Base-by-base conservation (phyloP, 1,284 basidiomycete genomes). In the Ustilago vetiveriae region DNA sequence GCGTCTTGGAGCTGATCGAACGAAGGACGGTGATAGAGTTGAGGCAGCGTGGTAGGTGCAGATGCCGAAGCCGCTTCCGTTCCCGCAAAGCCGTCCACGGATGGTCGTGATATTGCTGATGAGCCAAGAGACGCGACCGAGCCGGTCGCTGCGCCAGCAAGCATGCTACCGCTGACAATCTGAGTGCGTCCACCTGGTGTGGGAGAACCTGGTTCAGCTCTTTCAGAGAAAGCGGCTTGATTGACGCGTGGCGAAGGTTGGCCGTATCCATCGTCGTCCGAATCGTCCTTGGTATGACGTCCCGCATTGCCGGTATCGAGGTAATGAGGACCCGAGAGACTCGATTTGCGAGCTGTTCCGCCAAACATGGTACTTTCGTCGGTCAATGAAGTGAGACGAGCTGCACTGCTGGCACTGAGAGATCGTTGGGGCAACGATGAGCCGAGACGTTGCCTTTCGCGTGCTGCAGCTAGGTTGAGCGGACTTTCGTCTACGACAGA, bases 191-290 rank as follows among this genome's bases (percentile, higher is more conserved):
- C 42, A 6, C 38, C 50, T 16, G 37, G 50, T 6, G 50, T 53
- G 0, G 55, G 55, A 5, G 62, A 65, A 6, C 24, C 42, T 10
- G 23, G 21, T 0, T 42, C 39, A 13, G 24, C 35, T 5, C 17
- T 14, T 8, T 39, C 37, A 1, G 55, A 41, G 16, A 65, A 60
- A 0, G 41, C 24, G 1, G 42, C 24, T 8, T 60, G 44, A 11
- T 51, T 27, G 19, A 30, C 37, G n/a, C 64, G 56, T 11, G 68
- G 64, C 27, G 68, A 70, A 33, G 67, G 68, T 24, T 70, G 67
- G 6, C 67, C 75, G 27, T 78, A 78, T 3, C 57, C 69, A 32
- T 76, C 74, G 17, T 75, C 75, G 30, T 78, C 75, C 23, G 60
- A 64, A 21, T 64, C 60, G 6, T 47, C 37, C 6, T 24, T 40